These are phyloP conservation scores for Macrophomina phaseolina DNA, from an alignment of 2,329 filamentous ascomycete species.

Conservation along the genomic window DNA sequence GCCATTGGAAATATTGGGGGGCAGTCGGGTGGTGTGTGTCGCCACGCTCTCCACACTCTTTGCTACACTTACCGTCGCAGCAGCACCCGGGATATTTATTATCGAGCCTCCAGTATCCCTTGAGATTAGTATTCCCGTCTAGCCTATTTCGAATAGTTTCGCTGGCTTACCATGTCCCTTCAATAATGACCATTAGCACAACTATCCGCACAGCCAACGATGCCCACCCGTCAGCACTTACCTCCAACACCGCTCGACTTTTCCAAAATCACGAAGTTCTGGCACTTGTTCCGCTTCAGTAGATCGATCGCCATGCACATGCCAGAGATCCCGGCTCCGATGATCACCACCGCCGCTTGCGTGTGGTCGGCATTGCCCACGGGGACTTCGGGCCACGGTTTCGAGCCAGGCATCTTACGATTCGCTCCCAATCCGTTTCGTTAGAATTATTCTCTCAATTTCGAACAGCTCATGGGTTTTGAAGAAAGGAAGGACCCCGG, in stretches of 20 bases:
- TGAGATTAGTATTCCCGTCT: neutral
- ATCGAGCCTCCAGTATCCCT: conserved; percentile 42
- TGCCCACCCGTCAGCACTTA: conserved; percentile 41
- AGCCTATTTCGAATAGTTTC: too few species aligned
- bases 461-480: too few species aligned
- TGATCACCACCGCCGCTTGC: conserved; percentile 61
- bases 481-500: neutral
- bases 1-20: too few species aligned
- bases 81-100: conserved; percentile 64
- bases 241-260: conserved; percentile 61
- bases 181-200: neutral
- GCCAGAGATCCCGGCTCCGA: conserved; percentile 62
- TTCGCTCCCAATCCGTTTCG: too few species aligned
- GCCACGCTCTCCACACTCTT: neutral
- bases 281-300: conserved; percentile 57
- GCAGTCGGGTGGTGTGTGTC: too few species aligned
- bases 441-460: too few species aligned
- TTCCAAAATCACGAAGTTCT: conserved; percentile 63
- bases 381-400: conserved; percentile 53
- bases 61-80: conserved; percentile 52
- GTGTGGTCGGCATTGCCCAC: conserved; percentile 59
- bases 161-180: conserved; percentile 5
- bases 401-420: conserved; percentile 44
- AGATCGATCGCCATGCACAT: conserved; percentile 65
- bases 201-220: neutral